Conservation (phyloP, 2,329 filamentous ascomycete species). For the Phoma sp. region DNA sequence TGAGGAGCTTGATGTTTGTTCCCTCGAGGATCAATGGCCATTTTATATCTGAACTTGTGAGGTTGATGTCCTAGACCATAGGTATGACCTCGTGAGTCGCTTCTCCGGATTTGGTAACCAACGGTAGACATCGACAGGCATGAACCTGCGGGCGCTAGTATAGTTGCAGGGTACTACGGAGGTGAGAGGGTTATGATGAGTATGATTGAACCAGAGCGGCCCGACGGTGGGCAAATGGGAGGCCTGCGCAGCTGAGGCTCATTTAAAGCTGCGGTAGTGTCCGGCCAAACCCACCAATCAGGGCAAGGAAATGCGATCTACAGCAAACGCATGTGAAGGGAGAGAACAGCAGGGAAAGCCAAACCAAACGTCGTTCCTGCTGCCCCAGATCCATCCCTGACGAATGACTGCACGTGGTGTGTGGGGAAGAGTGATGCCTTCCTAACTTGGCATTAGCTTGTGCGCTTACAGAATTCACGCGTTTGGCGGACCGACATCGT, state of each 20-base stretch:
- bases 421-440: constrained; percentile 19
- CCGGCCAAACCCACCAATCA: constrained; percentile 19
- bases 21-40: not conserved
- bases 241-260: constrained; percentile 18
- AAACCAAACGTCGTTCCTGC: constrained; percentile 16
- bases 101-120: constrained; percentile 16
- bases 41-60: constrained; percentile 14
- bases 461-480: constrained; percentile 6
- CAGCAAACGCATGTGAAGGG: constrained; percentile 23
- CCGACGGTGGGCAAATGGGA: constrained; percentile 26
- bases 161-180: constrained; percentile 23
- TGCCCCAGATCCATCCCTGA: constrained; percentile 24
- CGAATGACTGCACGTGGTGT: constrained; percentile 25
- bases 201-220: constrained; percentile 19
- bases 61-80: not conserved
- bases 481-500: constrained; percentile 18
- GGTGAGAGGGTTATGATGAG: constrained; percentile 4
- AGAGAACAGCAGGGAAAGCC: constrained; percentile 6
- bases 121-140: constrained; percentile 18
- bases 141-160: constrained; percentile 20
- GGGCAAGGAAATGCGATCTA: not conserved
- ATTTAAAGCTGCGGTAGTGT: constrained; percentile 20
- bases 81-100: not conserved
- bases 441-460: constrained; percentile 23
- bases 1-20: constrained; percentile 7